These are phyloP conservation scores for Microdochium bolleyi DNA, from an alignment of 2,329 filamentous ascomycete species.

Conservation along the genomic window DNA sequence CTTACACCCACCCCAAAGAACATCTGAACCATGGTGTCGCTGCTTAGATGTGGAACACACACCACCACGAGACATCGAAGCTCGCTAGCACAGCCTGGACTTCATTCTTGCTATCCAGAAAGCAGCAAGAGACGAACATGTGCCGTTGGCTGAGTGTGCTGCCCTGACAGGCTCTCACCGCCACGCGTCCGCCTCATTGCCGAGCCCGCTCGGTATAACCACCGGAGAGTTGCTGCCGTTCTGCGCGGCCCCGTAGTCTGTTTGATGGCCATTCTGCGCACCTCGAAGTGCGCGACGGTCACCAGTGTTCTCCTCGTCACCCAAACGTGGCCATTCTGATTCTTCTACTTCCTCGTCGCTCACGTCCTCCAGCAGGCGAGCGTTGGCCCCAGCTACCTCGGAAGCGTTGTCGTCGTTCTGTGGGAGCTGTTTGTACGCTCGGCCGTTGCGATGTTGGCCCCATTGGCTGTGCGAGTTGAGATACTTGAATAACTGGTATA, in stretches of 20 bases:
- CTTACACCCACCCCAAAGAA: too few species aligned
- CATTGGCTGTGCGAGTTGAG: neutral
- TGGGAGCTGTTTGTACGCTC: neutral
- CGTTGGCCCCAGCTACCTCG: neutral
- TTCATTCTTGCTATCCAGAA: too few species aligned
- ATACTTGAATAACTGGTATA: neutral
- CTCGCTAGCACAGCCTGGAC: too few species aligned
- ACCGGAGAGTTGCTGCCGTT: neutral
- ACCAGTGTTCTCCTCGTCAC: neutral
- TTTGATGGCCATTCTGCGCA: neutral
- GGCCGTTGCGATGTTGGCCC: neutral
- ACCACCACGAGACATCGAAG: too few species aligned
- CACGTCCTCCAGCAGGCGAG: neutral
- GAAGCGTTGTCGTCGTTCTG: neutral
- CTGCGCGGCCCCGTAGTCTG: neutral
- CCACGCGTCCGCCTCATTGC: neutral
- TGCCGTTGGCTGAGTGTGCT: too few species aligned
- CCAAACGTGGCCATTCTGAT: too few species aligned
- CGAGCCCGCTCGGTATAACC: neutral
- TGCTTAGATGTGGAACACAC: too few species aligned
- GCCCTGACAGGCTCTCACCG: neutral
- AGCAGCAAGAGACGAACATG: too few species aligned
- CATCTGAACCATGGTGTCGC: too few species aligned
- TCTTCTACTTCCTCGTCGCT: conserved; percentile 3
- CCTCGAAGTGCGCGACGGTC: neutral